phyloP scores from a whole-genome alignment of 371 early-diverging fungal species.

The Mortierella sp. region DNA sequence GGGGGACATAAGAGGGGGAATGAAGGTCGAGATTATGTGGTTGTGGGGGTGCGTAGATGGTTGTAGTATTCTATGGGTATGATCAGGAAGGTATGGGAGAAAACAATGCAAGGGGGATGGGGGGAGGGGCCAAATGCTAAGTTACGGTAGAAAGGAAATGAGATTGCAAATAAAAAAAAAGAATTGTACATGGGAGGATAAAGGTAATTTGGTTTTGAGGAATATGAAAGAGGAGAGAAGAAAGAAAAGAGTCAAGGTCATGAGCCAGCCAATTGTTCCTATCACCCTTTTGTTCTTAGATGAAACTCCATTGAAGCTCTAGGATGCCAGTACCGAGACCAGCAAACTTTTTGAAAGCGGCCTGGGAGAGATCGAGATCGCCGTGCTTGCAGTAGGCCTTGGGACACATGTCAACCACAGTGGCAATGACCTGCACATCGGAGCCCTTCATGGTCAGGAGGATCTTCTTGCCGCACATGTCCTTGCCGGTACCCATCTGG shows the following conservation, averaged over 20 bases:
- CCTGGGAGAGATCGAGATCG: constrained; percentile 51
- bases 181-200: too few species aligned
- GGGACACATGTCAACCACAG: constrained; percentile 55
- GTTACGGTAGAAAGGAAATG: background rate
- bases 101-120: background rate
- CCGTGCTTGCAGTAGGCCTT: constrained; percentile 40
- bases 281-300: constrained; percentile 10
- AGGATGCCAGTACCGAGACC: constrained; percentile 27
- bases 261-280: background rate
- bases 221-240: background rate
- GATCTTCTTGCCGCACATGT: constrained; percentile 47
- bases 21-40: too few species aligned
- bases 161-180: too few species aligned
- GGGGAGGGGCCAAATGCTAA: background rate
- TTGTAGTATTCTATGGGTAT: background rate
- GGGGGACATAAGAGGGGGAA: too few species aligned
- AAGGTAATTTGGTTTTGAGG: background rate
- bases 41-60: background rate
- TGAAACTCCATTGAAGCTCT: constrained; percentile 37
- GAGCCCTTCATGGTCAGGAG: constrained; percentile 37
- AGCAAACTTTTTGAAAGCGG: constrained; percentile 53
- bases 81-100: background rate
- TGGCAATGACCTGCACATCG: constrained; percentile 25
- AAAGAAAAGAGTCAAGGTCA: background rate
- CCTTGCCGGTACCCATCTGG: constrained; percentile 48